Conservation (phyloP, 345 rosid species). For the Durio zibethinus region DNA sequence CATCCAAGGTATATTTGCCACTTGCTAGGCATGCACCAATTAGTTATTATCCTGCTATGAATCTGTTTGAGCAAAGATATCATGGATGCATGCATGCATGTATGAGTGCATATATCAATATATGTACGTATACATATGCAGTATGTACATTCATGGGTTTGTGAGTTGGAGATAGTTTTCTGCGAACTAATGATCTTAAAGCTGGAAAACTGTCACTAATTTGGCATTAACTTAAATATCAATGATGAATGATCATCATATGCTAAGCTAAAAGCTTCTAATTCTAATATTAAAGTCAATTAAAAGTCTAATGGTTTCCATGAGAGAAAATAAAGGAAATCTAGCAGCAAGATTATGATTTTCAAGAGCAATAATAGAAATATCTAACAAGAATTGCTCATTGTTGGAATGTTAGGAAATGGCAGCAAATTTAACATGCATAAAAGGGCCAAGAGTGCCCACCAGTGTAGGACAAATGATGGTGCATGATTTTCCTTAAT, state of each 20-base stretch:
- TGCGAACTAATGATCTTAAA: not conserved
- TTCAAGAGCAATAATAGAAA: conserved; percentile 1
- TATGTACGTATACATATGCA: not conserved
- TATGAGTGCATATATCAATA: no score
- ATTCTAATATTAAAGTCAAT: not conserved
- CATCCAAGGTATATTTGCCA: not conserved
- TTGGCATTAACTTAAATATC: not conserved
- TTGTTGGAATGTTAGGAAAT: conserved; percentile 1
- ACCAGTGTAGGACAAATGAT: not conserved
- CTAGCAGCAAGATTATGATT: not conserved
- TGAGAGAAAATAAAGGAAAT: not conserved
- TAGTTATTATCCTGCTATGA: not conserved
- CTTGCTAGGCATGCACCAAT: not conserved
- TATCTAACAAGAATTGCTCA: not conserved
- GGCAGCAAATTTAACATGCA: not conserved
- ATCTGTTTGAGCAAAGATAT: not conserved
- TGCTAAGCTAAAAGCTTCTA: conserved; percentile 6
- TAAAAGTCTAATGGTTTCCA: not conserved
- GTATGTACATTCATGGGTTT: not conserved
- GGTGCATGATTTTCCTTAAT: not conserved
- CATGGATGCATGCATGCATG: not conserved
- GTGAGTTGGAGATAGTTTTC: not conserved
- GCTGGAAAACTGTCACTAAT: no score
- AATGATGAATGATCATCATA: not conserved
- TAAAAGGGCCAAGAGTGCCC: conserved; percentile 2